phyloP scores from a whole-genome alignment of 345 rosid species.

The Dimocarpus longan region DNA sequence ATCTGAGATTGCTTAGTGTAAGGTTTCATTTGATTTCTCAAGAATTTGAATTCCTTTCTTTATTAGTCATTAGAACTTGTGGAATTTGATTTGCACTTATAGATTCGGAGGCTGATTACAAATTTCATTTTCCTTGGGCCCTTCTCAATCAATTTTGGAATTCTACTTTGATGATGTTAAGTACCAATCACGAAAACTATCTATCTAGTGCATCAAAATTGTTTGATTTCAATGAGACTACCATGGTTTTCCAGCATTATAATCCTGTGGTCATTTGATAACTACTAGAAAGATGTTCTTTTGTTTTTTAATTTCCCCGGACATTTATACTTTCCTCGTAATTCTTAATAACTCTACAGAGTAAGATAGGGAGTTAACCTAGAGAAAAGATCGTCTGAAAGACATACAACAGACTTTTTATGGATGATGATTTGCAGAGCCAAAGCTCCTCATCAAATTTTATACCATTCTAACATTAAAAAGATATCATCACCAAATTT shows the following conservation, averaged over 20 bases:
- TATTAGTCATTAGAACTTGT: background rate
- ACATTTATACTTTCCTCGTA: constrained; percentile 11
- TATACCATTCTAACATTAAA: too few species aligned
- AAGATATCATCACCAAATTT: too few species aligned
- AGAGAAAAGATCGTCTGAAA: constrained; percentile 81
- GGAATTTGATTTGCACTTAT: constrained; percentile 4
- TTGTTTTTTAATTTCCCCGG: background rate
- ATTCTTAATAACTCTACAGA: constrained; percentile 40
- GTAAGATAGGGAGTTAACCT: constrained; percentile 94
- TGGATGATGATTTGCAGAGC: too few species aligned
- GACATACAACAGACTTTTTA: constrained; percentile 72
- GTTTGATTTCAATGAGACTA: background rate
- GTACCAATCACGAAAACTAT: constrained; percentile 5
- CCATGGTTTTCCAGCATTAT: background rate
- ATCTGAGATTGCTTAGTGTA: background rate
- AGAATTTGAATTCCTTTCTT: background rate
- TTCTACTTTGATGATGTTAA: constrained; percentile 68
- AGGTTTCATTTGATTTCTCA: background rate
- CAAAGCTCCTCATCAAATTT: too few species aligned
- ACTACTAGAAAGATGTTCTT: background rate
- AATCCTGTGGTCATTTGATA: background rate
- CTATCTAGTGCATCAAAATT: background rate
- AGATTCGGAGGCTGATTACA: constrained; percentile 90
- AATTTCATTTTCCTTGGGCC: constrained; percentile 81
- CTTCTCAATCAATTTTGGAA: constrained; percentile 85